Evolutionary conservation across 257 asterid species (phyloP), one percentile per base, ranked within the genome.

Genomic region (Solanum clarkiae): DNA sequence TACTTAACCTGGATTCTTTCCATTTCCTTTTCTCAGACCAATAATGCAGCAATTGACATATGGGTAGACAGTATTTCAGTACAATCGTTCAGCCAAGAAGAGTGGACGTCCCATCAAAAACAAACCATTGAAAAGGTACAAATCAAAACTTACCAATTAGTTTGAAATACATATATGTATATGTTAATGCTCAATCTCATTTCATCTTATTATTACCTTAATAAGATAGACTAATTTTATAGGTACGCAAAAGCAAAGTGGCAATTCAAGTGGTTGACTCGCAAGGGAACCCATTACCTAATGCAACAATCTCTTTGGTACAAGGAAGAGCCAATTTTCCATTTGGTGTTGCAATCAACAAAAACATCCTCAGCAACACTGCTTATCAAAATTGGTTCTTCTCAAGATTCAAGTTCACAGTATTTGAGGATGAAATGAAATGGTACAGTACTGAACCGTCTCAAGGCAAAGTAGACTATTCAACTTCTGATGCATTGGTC

Each of bases 351-450:
- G 90, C 90, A 8, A n/a, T 88, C 0, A 88, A 65, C 42, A 55
- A 36, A 51, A 53, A 53, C 71, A 84, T 88, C 75, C 44, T 88
- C 1, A 42, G 26, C 26, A 86, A 86, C 22, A 54, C 22, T 36
- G 85, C 57, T 44, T 86, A 51, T 22, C 89, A 92, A 92, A 85
- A 85, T 60, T 93, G 94, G 97, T 92, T 93, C 68, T 69, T 82
- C 0, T 90, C 91, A 79, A 84, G 95, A 81, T 93, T 93, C 87
- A 92, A 92, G 8, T 90, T 86, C 22, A 91, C 93, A 1, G 93
- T 89, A 3, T 92, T 92, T 65, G 95, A 93, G 32, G 89, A 93
- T 70, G 97, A 93, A 71, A 91, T 93, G 85, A 93, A 93, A 36
- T 92, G 97, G 97, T 68, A 90, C 51, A 85, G 85, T 24, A 90